These are phyloP conservation scores for Annona cherimola DNA, from an alignment of 164 flowering plant genomes.

Conservation along the genomic window DNA sequence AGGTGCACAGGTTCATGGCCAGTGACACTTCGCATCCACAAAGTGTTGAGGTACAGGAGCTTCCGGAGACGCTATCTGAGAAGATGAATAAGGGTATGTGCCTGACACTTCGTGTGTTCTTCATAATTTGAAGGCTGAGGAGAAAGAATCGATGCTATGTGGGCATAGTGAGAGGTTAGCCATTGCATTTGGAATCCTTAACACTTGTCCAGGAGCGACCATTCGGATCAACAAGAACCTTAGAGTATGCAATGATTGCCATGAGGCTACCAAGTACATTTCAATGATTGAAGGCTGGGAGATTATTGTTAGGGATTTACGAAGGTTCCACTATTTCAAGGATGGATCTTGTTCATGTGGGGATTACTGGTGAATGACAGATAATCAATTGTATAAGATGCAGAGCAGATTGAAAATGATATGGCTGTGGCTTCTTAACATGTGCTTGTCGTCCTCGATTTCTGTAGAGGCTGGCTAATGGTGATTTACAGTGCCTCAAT, in stretches of 20 bases:
- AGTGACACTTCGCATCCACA: conserved; percentile 66
- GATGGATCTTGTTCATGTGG: conserved; percentile 77
- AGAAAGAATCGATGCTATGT: conserved; percentile 20
- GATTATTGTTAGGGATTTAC: conserved; percentile 67
- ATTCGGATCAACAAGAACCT: conserved; percentile 21
- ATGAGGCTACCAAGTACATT: conserved; percentile 58
- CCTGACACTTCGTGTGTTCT: conserved; percentile 70
- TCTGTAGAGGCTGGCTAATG: background rate
- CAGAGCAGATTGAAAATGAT: background rate
- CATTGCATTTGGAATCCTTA: conserved; percentile 21
- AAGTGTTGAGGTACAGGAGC: conserved; percentile 39
- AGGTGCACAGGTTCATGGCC: conserved; percentile 65
- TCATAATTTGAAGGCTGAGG: conserved; percentile 29
- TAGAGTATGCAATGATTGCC: conserved; percentile 66
- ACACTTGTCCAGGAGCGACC: conserved; percentile 17
- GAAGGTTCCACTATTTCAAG: conserved; percentile 75
- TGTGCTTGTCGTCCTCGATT: background rate
- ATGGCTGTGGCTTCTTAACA: background rate
- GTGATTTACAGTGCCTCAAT: too few relatives aligned
- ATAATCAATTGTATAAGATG: background rate
- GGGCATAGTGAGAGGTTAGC: conserved; percentile 26
- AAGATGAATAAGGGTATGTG: conserved; percentile 67
- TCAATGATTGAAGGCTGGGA: conserved; percentile 62
- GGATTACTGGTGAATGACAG: conserved; percentile 76
- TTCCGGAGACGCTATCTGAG: conserved; percentile 40